Base-by-base conservation (phyloP, 495 filamentous ascomycete genomes). In the Paragyromitra xinjiangensis region DNA sequence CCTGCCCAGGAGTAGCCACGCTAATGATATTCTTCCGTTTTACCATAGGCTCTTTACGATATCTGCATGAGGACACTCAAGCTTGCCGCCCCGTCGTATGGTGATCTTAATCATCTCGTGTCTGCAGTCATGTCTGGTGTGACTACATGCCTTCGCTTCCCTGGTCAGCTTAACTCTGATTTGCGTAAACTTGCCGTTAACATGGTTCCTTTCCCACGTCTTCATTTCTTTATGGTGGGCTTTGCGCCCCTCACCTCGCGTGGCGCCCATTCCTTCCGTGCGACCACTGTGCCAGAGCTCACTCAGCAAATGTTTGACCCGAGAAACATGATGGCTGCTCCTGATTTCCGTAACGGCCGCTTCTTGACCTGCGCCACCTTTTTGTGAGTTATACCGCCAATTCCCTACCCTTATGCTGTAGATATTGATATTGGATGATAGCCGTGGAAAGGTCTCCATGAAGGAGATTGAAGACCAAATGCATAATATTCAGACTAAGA, bases 241-340 rank as follows among this genome's bases (percentile, higher is more conserved):
- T 99, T 99, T 86, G 94, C 95, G 85, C 95, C 95, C 83, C 90
- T 99, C 81, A 99, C 95, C 85, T 94, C 92, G 90, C 94, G 95
- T 87, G 93, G 94, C 84, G 90, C 94, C 81, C 84, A 94, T 88
- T 91, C 91, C 75, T 99, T 98, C 95, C 95, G 95, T 84, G 94
- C 96, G 74, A 92, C 98, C 84, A 92, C 91, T 83, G 95, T 99
- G 69, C 95, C 95, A 53, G 95, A 99, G 89, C 89, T 99, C 85
- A 98, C 95, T 82, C 95, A 99, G 89, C 95, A 99, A 87, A 99
- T 99, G 94, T 99, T 93, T 88, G 95, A 99, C 89, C 95, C 95
- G 83, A 99, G 98, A 92, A 99, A 99, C 91, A 99, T 99, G 95
- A 99, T 99, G 95, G 95, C 95, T 86, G 95, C 95, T 73, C 94